A percentile compares a stretch with the other conserved stretches of the same genome.
Conservation (phyloP, 2,329 filamentous ascomycete species). For the Penicillium psychrosexuale region DNA sequence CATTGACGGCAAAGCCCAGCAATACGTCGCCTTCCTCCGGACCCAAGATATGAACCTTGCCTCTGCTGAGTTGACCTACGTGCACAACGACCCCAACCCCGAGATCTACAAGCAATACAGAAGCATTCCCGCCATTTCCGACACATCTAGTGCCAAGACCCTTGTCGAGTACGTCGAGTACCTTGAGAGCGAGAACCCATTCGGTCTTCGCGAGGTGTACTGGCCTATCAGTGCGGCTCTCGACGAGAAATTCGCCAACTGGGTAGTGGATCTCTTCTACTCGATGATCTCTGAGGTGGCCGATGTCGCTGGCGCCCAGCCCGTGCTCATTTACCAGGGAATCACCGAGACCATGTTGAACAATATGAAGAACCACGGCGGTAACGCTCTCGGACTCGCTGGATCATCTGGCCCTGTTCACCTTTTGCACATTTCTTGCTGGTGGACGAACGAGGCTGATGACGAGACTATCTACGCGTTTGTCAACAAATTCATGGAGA, state of each 20-base stretch:
- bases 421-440: constrained; percentile 29
- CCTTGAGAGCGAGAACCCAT: constrained; percentile 33
- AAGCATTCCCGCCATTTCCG: constrained; percentile 28
- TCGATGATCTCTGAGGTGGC: constrained; percentile 20
- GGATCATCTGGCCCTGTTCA: constrained; percentile 22
- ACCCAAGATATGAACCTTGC: constrained; percentile 27
- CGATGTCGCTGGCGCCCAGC: constrained; percentile 20
- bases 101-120: constrained; percentile 40
- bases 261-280: constrained; percentile 25
- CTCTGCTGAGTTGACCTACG: constrained; percentile 38
- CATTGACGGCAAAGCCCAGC: constrained; percentile 35
- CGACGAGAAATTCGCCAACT: constrained; percentile 27
- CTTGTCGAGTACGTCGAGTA: constrained; percentile 35
- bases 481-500: constrained; percentile 26
- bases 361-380: constrained; percentile 32
- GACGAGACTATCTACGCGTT: constrained; percentile 29
- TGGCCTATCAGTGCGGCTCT: constrained; percentile 34
- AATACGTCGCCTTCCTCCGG: constrained; percentile 35
- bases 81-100: constrained; percentile 36
- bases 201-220: constrained; percentile 33
- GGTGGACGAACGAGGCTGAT: constrained; percentile 33
- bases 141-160: constrained; percentile 30
- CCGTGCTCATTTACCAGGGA: constrained; percentile 32
- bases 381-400: constrained; percentile 37
- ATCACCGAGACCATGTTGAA: constrained; percentile 32